phyloP scores from a whole-genome alignment of 108 stramenopile species.

The Cyclotella choctawhatcheeana region DNA sequence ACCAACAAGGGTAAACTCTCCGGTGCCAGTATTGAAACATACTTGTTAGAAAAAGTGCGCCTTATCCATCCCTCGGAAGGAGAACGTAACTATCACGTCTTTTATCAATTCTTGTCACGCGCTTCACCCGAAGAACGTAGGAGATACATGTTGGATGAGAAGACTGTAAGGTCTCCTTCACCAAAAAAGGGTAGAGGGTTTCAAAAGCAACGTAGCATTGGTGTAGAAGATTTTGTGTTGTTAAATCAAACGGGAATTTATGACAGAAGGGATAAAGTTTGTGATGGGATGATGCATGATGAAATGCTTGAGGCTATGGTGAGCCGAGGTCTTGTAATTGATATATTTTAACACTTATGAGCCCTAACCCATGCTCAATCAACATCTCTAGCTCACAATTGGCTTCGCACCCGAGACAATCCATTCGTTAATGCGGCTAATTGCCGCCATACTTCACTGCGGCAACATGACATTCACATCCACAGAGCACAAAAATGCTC shows the following conservation, averaged over 20 bases:
- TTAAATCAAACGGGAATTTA: conserved; percentile 74
- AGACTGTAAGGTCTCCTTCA: not conserved
- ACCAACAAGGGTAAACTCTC: conserved; percentile 55
- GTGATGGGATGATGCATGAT: conserved; percentile 78
- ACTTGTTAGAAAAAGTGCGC: conserved; percentile 86
- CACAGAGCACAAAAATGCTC: not conserved
- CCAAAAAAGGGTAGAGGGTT: not conserved
- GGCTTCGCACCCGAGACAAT: conserved; percentile 71
- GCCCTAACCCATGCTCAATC: too few relatives aligned
- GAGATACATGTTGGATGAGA: conserved; percentile 3
- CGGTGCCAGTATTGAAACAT: conserved; percentile 82
- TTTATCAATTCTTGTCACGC: conserved; percentile 73
- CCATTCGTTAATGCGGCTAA: conserved; percentile 74
- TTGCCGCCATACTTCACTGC: conserved; percentile 59
- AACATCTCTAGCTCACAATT: conserved; percentile 62
- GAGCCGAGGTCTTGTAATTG: conserved; percentile 22
- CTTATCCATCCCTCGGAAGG: conserved; percentile 70
- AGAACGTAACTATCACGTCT: conserved; percentile 95
- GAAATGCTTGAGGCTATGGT: conserved; percentile 91
- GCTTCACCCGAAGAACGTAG: conserved; percentile 9
- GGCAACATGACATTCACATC: conserved; percentile 26
- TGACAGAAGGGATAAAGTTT: conserved; percentile 85
- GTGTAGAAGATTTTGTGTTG: conserved; percentile 64
- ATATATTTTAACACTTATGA: not conserved
- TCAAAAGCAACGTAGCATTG: conserved; percentile 33